Base-by-base conservation (phyloP, 257 asterid species). In the Ocimum tenuiflorum region DNA sequence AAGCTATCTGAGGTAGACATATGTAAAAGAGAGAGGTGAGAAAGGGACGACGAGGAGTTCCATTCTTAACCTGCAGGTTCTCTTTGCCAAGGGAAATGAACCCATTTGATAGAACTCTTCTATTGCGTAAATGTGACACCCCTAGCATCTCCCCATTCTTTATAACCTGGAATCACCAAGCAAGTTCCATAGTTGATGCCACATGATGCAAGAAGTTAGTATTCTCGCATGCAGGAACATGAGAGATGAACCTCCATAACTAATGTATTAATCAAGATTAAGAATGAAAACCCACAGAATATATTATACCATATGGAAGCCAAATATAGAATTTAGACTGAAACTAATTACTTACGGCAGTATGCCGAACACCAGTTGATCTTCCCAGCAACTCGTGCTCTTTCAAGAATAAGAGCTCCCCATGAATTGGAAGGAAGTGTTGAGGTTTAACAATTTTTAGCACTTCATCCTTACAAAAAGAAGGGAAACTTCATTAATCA, bases 111-210 rank as follows among this genome's bases (percentile, higher is more conserved):
- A 94, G 75, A 72, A 90, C 97, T 82, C 91, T 83, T 81, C 95
- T 80, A 79, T 88, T 94, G 72, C 96, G 80, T 77, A 94, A 68
- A 85, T 94, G 99, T 18, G 99, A 91, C 53, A 94, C 95, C 27
- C 99, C 99, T 19, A 94, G 88, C 99, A 94, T 94, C 83, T 94
- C 99, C 65, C 99, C 99, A 1, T 94, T 94, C 84, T 83, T 94
- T 81, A 94, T 94, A 75, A 94, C 97, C 99, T 94, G 79, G 7
- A 52, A 73, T 35, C 54, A 39, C 3, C 43, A 77, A 20, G 69
- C 29, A 69, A 41, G 7, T 11, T 38, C 50, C 53, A 60, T 60
- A 23, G 35, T 36, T 51, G 9, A 61, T 48, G 60, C 42, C 56
- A 59, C 22, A 18, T 55, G 47, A 65, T 20, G 69, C 59, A 65